Conservation (phyloP, 306 rosid genomes). For the Abrus pulchellus region DNA sequence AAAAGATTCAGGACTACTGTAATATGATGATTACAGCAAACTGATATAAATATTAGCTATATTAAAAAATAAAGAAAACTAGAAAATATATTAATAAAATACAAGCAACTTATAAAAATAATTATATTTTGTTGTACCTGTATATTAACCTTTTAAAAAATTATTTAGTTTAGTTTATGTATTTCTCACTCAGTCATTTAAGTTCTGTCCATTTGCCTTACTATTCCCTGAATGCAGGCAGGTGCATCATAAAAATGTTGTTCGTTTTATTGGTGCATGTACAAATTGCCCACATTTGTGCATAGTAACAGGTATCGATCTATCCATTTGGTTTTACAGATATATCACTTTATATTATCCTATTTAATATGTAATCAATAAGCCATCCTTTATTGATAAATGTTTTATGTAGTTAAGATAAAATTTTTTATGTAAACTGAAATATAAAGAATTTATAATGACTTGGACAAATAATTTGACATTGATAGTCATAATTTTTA, state of each 20-base stretch:
- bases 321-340: slow-evolving; percentile 23
- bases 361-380: background rate
- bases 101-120: no score
- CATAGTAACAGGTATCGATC: slow-evolving; percentile 84
- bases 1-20: no score
- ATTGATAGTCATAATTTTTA: background rate
- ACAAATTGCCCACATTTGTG: slow-evolving; percentile 87
- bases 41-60: no score
- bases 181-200: background rate
- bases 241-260: slow-evolving; percentile 94
- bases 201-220: slow-evolving; percentile 6
- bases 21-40: no score
- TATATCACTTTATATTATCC: slow-evolving; percentile 33
- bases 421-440: background rate
- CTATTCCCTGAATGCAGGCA: slow-evolving; percentile 66
- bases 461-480: background rate
- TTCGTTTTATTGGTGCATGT: slow-evolving; percentile 94
- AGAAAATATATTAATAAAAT: no score
- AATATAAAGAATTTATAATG: background rate
- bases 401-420: background rate
- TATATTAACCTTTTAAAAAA: no score
- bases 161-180: no score
- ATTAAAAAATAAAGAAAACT: no score
- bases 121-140: no score
- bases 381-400: background rate